phyloP scores from a whole-genome alignment of 2,329 filamentous ascomycete species.

The Rhynchosporium agropyri region DNA sequence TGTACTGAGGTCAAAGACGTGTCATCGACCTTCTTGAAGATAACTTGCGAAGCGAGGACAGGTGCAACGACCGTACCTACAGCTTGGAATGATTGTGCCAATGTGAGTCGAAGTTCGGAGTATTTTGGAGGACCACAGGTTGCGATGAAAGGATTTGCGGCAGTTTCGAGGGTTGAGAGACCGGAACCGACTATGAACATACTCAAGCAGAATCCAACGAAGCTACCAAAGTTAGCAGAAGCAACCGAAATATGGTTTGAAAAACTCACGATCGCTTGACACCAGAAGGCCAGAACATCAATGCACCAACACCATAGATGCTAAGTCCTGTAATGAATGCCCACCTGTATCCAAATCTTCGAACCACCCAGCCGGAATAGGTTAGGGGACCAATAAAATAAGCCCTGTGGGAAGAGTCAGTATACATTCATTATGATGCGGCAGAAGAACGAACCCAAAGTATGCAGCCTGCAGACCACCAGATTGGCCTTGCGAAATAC shows the following conservation, averaged over 20 bases:
- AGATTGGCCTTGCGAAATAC: slow-evolving; percentile 58
- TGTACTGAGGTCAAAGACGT: slow-evolving; percentile 70
- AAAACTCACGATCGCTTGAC: slow-evolving; percentile 46
- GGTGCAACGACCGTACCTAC: slow-evolving; percentile 74
- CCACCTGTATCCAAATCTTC: slow-evolving; percentile 75
- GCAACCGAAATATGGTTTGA: rapidly evolving
- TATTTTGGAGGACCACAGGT: slow-evolving; percentile 71
- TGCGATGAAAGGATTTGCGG: slow-evolving; percentile 71
- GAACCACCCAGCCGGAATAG: slow-evolving; percentile 68
- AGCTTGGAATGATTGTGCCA: slow-evolving; percentile 76
- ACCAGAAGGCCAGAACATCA: slow-evolving; percentile 83
- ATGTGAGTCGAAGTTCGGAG: slow-evolving; percentile 71
- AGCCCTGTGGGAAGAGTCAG: slow-evolving; percentile 47
- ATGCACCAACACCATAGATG: slow-evolving; percentile 73
- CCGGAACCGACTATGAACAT: slow-evolving; percentile 74
- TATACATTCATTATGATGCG: background rate
- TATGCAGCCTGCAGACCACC: slow-evolving; percentile 72
- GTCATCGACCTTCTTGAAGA: slow-evolving; percentile 61
- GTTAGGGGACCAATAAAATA: slow-evolving; percentile 70
- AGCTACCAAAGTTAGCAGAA: slow-evolving; percentile 20
- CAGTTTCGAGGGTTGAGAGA: slow-evolving; percentile 75
- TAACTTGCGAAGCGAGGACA: slow-evolving; percentile 67
- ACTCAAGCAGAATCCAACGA: slow-evolving; percentile 38
- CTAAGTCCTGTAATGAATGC: slow-evolving; percentile 76
- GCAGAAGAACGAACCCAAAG: slow-evolving; percentile 47